Conservation (phyloP, 2,329 filamentous ascomycete species). For the Endoconidiophora laricicola region DNA sequence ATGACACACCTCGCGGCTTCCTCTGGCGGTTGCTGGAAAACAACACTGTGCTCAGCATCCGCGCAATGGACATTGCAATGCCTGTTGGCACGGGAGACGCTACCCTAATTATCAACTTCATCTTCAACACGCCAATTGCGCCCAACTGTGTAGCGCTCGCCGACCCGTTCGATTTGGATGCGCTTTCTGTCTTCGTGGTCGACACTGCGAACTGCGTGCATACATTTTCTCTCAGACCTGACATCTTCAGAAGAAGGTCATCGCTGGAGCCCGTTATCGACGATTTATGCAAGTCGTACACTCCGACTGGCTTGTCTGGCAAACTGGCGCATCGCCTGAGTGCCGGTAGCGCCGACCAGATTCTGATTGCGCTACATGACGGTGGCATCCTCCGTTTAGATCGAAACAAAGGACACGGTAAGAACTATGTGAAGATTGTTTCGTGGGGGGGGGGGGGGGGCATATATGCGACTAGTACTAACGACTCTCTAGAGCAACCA, state of each 20-base stretch:
- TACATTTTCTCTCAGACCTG: slow-evolving; percentile 65
- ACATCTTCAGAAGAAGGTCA: slow-evolving; percentile 57
- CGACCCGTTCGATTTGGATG: slow-evolving; percentile 62
- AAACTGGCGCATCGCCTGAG: slow-evolving; percentile 68
- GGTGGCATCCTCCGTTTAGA: slow-evolving; percentile 59
- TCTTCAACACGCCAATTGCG: slow-evolving; percentile 57
- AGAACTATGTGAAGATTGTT: slow-evolving; percentile 15
- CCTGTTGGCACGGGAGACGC: slow-evolving; percentile 42
- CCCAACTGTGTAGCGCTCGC: slow-evolving; percentile 67
- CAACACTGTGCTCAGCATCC: slow-evolving; percentile 63
- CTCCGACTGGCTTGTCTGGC: slow-evolving; percentile 57
- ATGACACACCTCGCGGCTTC: slow-evolving; percentile 65
- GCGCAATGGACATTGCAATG: slow-evolving; percentile 58
- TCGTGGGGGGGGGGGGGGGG: neutral
- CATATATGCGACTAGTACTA: no score
- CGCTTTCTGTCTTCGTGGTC: slow-evolving; percentile 62
- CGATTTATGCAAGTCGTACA: slow-evolving; percentile 59
- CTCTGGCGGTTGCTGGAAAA: slow-evolving; percentile 81
- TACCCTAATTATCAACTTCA: slow-evolving; percentile 58
- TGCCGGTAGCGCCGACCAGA: slow-evolving; percentile 53
- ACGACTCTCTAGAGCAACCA: slow-evolving; percentile 16
- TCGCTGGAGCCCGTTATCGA: slow-evolving; percentile 57
- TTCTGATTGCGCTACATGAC: slow-evolving; percentile 69
- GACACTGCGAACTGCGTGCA: slow-evolving; percentile 67
- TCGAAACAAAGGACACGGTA: slow-evolving; percentile 34